Evolutionary conservation across 331 rosid species (phyloP), one percentile per base, ranked within the genome.

Genomic region (Rhamnella rubrinervis): DNA sequence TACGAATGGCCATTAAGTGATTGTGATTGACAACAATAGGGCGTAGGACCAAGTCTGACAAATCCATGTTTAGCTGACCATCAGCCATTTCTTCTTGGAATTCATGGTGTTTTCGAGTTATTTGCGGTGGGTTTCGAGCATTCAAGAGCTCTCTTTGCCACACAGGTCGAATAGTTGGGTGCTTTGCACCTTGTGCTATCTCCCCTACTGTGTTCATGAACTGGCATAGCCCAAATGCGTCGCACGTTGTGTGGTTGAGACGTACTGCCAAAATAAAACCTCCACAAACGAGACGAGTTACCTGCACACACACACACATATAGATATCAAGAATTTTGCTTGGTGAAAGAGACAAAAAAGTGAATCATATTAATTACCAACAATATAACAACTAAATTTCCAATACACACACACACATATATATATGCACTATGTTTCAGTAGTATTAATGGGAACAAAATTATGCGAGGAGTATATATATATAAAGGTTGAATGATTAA

Each of bases 1-100:
- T 28, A 12, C 76, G 28, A 2, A 85, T n/a, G 0, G 74, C 61
- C 12, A n/a, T 53, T 1, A 80, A 65, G 58, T 77, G 71, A 16
- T 72, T 57, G 28, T 82, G 61, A 8, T 76, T 65, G 2, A 80
- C 77, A 46, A 60, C 65, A 58, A 82, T 61, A 8, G 87, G 61
- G 9, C 23, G 15, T 13, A 80, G 78, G 21, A 51, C 46, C 67
- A 75, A 44, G 14, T 66, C 0, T 16, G 12, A 16, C 40, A 18
- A 1, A 21, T 56, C 6, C 8, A 50, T 20, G 26, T 6, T 21
- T 37, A 25, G 35, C 49, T 31, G 50, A 7, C 0, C 14, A n/a
- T 19, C 7, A 12, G 6, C 12, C 4, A 13, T 15, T 10, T 12
- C 12, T 49, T 21, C 14, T 23, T 47, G 20, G 35, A 2, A 62